These are phyloP conservation scores for Acacia confusa DNA, from an alignment of 306 rosid species.

Conservation along the genomic window DNA sequence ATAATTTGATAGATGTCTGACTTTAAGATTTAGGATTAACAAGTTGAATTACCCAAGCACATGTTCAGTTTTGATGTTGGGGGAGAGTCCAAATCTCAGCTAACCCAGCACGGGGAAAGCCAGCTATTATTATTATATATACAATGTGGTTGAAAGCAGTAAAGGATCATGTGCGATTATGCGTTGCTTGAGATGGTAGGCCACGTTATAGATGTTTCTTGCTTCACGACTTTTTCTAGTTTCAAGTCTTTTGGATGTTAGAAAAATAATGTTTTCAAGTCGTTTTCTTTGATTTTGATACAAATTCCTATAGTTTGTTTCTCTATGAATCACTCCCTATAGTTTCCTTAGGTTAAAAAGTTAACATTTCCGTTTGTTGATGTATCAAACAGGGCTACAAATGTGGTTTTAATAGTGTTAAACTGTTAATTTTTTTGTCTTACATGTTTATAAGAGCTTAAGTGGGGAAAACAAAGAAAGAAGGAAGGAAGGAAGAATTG, in stretches of 20 bases:
- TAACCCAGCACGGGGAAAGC: background rate
- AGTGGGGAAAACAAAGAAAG: too few relatives aligned
- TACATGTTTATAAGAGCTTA: too few relatives aligned
- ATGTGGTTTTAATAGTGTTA: too few relatives aligned
- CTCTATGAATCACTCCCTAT: background rate
- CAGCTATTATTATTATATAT: background rate
- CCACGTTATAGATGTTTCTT: slow-evolving; percentile 9
- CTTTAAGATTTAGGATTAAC: background rate
- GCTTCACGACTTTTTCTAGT: background rate
- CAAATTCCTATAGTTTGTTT: background rate
- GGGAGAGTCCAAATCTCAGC: background rate
- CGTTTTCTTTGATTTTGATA: background rate
- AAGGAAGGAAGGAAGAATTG: too few relatives aligned
- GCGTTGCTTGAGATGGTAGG: slow-evolving; percentile 39
- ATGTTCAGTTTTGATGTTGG: background rate
- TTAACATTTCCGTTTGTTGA: too few relatives aligned
- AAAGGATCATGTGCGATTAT: slow-evolving; percentile 12
- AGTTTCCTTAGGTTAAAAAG: too few relatives aligned
- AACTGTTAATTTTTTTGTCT: too few relatives aligned
- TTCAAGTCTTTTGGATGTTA: background rate
- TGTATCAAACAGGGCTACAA: background rate
- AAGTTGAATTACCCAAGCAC: background rate
- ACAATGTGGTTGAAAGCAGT: background rate
- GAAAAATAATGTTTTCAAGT: background rate
- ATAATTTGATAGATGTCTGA: background rate